phyloP scores from a whole-genome alignment of 345 rosid species.

The Aethionema arabicum region DNA sequence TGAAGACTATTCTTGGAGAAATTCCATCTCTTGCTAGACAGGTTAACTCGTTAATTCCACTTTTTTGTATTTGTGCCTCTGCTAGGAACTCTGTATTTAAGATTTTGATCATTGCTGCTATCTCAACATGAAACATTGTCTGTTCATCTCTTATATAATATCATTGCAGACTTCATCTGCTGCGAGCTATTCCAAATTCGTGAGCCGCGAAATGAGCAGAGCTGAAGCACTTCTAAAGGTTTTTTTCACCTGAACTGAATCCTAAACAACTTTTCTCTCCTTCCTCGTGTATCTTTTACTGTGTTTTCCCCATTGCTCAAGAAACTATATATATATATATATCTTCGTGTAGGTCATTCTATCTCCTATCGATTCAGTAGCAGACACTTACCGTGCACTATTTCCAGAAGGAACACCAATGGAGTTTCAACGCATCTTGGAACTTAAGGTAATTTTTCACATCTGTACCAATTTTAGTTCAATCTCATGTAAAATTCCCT shows the following conservation, averaged over 20 bases:
- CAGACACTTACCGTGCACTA: constrained; percentile 92
- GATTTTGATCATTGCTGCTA: background rate
- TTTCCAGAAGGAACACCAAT: constrained; percentile 96
- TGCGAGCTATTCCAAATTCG: constrained; percentile 89
- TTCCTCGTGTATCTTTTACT: background rate
- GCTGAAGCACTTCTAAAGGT: constrained; percentile 99
- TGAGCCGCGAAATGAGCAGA: constrained; percentile 99
- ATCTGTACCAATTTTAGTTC: constrained; percentile 1
- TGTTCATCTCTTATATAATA: background rate
- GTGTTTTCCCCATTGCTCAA: background rate
- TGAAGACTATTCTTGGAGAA: constrained; percentile 92
- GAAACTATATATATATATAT: background rate
- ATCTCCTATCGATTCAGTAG: constrained; percentile 94
- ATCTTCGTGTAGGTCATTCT: constrained; percentile 63
- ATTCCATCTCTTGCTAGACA: constrained; percentile 93
- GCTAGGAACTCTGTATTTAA: constrained; percentile 1
- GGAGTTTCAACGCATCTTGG: constrained; percentile 98
- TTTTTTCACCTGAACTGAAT: constrained; percentile 32
- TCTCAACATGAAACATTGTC: background rate
- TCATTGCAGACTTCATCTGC: constrained; percentile 68
- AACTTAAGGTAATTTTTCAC: constrained; percentile 66
- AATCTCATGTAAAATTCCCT: background rate
- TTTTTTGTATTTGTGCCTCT: constrained; percentile 14
- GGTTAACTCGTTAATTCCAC: constrained; percentile 48
- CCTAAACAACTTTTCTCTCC: constrained; percentile 1